A percentile compares a stretch with the other conserved stretches of the same genome.
These are phyloP conservation scores for Penicillium diatomitis DNA, from an alignment of 495 filamentous ascomycete species.

Conservation along the genomic window DNA sequence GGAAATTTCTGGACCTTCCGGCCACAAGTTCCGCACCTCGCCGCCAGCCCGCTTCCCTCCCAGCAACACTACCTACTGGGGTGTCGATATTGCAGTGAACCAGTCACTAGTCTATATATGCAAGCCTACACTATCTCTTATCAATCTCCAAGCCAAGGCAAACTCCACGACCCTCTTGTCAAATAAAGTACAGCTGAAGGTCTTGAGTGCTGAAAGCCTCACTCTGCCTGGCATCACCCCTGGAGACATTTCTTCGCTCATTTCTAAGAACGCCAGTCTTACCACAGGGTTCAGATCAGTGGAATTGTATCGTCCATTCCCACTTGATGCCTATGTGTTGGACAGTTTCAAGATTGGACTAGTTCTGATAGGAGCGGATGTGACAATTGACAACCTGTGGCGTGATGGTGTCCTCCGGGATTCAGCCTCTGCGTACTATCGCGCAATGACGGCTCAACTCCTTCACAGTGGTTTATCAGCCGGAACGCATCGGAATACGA, in stretches of 20 bases:
- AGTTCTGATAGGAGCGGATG: background rate
- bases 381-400: background rate
- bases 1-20: background rate
- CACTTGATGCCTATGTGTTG: background rate
- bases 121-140: conserved; percentile 3
- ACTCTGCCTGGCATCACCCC: background rate
- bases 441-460: conserved; percentile 6
- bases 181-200: background rate
- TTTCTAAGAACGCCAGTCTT: background rate
- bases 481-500: background rate
- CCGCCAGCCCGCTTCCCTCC: background rate
- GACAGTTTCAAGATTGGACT: background rate
- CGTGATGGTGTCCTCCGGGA: background rate
- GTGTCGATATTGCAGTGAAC: background rate
- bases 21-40: background rate
- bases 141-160: conserved; percentile 1
- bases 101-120: background rate
- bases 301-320: background rate
- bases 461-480: conserved; percentile 2
- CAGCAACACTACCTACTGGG: background rate
- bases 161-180: conserved; percentile 2
- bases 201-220: background rate
- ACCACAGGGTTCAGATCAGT: background rate
- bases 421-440: conserved; percentile 1
- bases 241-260: background rate